A percentile compares a stretch with the other conserved stretches of the same genome.
phyloP scores from a whole-genome alignment of 176 grass and related monocot genomes.

The Cymbopogon citratus region DNA sequence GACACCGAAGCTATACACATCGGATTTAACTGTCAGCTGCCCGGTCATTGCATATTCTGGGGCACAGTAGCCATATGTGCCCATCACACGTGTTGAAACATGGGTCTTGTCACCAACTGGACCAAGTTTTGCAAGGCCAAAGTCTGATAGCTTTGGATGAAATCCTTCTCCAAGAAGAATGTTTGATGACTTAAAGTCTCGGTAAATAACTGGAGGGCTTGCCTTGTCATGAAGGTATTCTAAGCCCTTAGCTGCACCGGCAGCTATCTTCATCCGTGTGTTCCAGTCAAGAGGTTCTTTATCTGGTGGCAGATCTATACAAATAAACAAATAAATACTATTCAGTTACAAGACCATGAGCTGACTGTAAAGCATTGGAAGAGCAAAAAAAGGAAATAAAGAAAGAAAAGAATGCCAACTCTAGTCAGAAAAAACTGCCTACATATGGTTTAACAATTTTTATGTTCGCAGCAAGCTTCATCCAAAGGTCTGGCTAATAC shows the following conservation, averaged over 20 bases:
- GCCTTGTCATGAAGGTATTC: conserved; percentile 91
- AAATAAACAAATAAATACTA: neutral
- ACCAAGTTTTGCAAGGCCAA: too few relatives aligned
- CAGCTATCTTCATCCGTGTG: conserved; percentile 89
- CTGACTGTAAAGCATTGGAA: neutral
- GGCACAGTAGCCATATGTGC: too few relatives aligned
- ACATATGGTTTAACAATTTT: neutral
- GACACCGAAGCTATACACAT: too few relatives aligned
- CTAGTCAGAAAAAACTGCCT: neutral
- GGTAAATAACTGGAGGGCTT: conserved; percentile 76
- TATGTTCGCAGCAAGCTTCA: neutral
- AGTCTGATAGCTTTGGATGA: too few relatives aligned
- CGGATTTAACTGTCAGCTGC: too few relatives aligned
- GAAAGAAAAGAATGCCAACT: neutral
- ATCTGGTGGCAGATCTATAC: conserved; percentile 72
- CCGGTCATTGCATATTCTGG: too few relatives aligned
- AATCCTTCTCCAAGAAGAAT: conserved; percentile 85
- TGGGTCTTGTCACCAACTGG: too few relatives aligned
- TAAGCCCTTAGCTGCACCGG: conserved; percentile 83
- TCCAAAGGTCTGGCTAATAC: neutral
- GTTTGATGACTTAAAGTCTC: conserved; percentile 91
- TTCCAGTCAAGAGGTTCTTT: conserved; percentile 88
- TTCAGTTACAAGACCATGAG: neutral
- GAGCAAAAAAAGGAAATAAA: neutral
- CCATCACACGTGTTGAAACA: too few relatives aligned